Base-by-base conservation (phyloP, 139 green algal species). In the Desmodesmus armatus region DNA sequence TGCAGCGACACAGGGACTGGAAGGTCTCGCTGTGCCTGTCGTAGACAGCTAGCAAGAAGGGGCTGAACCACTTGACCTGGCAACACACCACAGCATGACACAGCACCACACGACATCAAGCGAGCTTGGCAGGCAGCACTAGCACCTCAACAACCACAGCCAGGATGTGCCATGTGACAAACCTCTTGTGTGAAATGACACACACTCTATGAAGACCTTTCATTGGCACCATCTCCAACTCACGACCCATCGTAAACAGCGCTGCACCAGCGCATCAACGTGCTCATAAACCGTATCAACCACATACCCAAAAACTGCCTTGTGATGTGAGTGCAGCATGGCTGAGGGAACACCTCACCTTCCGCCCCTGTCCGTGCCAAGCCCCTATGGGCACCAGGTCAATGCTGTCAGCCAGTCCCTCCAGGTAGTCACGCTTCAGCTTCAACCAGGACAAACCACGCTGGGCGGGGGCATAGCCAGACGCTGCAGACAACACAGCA, bases 351-450 rank as follows among this genome's bases (percentile, higher is more conserved):
- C 11, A 17, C 9, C 76, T 29, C 60, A 91, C 87, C 91, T 94
- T 94, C n/a, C 96, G 88, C 1, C 96, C 96, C 29, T 92, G 78
- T 23, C 96, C 91, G 25, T 92, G 87, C 96, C 96, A 98, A 15
- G 94, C 96, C 0, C 96, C 96, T 29, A 99, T 99, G n/a, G 92
- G 90, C 55, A 99, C 96, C 71, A 98, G 80, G 86, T 99, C 96
- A 70, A 99, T 77, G 0, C 90, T 94, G 72, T 99, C 96, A 17
- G 87, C 49, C 55, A 99, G 80, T 0, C 93, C 96, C 81, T 94
- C 90, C 31, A 92, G 90, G 63, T 98, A 98, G 88, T 99, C 96
- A n/a, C 85, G 43, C 87, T 91, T 87, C 40, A 97, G 51, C 88
- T 98, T 98, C 72, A 98, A 71, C 95, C 95, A 98, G 49, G 84